Base-by-base conservation (phyloP, 176 grass and related monocot genomes). In the Oryza brachyantha region DNA sequence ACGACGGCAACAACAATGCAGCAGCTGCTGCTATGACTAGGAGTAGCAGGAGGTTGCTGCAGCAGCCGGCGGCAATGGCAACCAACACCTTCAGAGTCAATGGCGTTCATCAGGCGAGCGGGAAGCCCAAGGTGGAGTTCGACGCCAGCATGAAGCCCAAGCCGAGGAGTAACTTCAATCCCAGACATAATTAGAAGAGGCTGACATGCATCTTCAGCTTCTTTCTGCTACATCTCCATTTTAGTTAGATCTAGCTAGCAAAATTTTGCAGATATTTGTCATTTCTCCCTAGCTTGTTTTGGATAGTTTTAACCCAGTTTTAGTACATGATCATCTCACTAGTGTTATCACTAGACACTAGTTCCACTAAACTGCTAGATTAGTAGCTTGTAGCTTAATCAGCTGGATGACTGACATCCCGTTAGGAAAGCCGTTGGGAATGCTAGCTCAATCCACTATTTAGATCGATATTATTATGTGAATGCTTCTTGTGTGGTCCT, bases 181-280 rank as follows among this genome's bases (percentile, higher is more conserved):
- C 72, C 58, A 72, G 26, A 5, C 81, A 89, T 10, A 89, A 89
- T 52, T 87, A 68, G 13, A 10, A 61, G 60, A 35, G 0, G 5
- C 21, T 14, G 19, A 19, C 48, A n/a, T n/a, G 19, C 42, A 54
- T 19, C 48, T 22, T 55, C 52, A 9, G 21, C 52, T 28, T 42
- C 58, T 11, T 38, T 21, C 13, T 61, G 3, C 3, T 64, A 10
- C 46, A 36, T 38, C 40, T 66, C 45, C 68, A 5, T 14, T 3
- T 48, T 52, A 35, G 50, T 13, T 40, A 40, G 3, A 32, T 32
- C 1, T 74, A 29, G 60, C 16, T 60, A 29, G 58, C 66, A 54
- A 48, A 64, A 3, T 64, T 77, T 66, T 66, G 75, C 48, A 29
- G 52, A 57, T 60, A 54, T 63, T 35, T 43, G 22, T 75, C 24